These are phyloP conservation scores for Priceomyces fermenticarens DNA, from an alignment of 805 yeast genomes.

Conservation along the genomic window DNA sequence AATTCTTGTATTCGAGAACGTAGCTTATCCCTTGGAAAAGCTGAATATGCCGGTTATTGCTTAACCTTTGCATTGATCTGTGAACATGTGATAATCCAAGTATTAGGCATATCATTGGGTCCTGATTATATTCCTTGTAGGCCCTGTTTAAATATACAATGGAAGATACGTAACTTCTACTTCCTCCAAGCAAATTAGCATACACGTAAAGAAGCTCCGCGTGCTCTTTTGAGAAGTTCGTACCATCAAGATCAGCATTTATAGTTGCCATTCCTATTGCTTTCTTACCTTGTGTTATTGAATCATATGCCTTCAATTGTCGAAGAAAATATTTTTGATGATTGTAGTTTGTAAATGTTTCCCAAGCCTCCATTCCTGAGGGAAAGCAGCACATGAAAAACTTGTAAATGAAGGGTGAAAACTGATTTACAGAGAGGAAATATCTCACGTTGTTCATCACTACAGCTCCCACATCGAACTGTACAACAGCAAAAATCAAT, in stretches of 20 bases:
- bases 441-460: slow-evolving; percentile 59
- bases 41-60: slow-evolving; percentile 82
- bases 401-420: slow-evolving; percentile 64
- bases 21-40: slow-evolving; percentile 83
- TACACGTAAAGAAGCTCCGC: slow-evolving; percentile 77
- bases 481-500: slow-evolving; percentile 51
- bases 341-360: slow-evolving; percentile 67
- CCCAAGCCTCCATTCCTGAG: slow-evolving; percentile 57
- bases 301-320: slow-evolving; percentile 86
- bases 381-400: slow-evolving; percentile 66
- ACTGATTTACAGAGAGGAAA: slow-evolving; percentile 67
- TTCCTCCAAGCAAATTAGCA: slow-evolving; percentile 75
- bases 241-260: slow-evolving; percentile 48
- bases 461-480: slow-evolving; percentile 48
- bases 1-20: slow-evolving; percentile 64
- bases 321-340: slow-evolving; percentile 89
- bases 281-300: slow-evolving; percentile 48
- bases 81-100: slow-evolving; percentile 82
- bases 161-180: slow-evolving; percentile 79
- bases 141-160: slow-evolving; percentile 74
- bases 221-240: slow-evolving; percentile 36
- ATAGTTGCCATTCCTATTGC: slow-evolving; percentile 81
- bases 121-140: slow-evolving; percentile 62
- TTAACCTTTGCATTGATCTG: slow-evolving; percentile 86
- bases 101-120: slow-evolving; percentile 74